Evolutionary conservation across 1,284 basidiomycete species (phyloP).

Genomic region (Takashimella tepidaria): DNA sequence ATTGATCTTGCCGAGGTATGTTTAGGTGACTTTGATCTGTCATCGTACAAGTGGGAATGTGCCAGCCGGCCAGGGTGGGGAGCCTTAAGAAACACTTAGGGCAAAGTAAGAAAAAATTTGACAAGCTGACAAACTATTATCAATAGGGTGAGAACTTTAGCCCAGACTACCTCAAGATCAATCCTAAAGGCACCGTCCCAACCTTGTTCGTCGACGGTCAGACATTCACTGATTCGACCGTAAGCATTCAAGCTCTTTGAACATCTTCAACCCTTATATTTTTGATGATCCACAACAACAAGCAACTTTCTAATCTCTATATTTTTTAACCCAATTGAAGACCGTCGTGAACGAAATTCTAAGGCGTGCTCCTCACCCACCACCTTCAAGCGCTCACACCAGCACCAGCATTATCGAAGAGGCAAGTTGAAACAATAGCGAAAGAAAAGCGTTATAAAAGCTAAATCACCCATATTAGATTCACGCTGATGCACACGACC

Average conservation of each 20-base stretch:
- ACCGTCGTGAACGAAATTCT: conserved; percentile 54
- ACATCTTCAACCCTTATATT: too few relatives aligned
- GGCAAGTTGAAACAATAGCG: conserved; percentile 33
- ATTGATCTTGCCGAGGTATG: conserved; percentile 38
- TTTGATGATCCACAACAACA: too few relatives aligned
- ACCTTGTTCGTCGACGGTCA: conserved; percentile 52
- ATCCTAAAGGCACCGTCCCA: conserved; percentile 57
- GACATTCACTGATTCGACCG: conserved; percentile 52
- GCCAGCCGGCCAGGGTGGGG: too few relatives aligned
- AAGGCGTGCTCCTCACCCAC: conserved; percentile 48
- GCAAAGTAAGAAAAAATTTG: too few relatives aligned
- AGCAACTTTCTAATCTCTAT: too few relatives aligned
- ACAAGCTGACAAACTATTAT: too few relatives aligned
- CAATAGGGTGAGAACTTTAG: conserved; percentile 59
- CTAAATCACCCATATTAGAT: too few relatives aligned
- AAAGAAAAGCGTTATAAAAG: conserved; percentile 42
- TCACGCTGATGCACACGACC: conserved; percentile 57
- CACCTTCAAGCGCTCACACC: conserved; percentile 34
- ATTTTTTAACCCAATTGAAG: too few relatives aligned
- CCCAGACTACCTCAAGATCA: conserved; percentile 57
- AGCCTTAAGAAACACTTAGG: too few relatives aligned
- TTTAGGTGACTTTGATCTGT: not conserved
- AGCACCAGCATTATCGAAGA: conserved; percentile 38
- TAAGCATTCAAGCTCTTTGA: conserved; percentile 11
- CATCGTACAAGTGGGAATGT: too few relatives aligned